Evolutionary conservation across 2,329 filamentous ascomycete genomes (phyloP).

Genomic region (Ophiocordyceps sinensis): DNA sequence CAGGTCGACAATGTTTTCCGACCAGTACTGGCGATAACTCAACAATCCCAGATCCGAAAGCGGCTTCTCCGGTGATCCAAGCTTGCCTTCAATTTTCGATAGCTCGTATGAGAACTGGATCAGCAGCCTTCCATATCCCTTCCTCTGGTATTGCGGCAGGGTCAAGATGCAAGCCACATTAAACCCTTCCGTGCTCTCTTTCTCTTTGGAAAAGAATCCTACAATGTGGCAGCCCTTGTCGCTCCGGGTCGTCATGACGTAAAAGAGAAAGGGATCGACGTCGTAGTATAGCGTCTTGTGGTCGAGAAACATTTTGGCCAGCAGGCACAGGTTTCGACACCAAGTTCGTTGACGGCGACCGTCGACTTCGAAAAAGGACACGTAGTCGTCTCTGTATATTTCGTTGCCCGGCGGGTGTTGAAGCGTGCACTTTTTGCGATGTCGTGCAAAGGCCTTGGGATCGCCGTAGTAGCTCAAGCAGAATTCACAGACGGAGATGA

Average conservation of each 20-base stretch:
- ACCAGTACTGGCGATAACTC: conserved; percentile 96
- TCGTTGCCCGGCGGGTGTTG: conserved; percentile 94
- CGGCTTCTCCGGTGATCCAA: conserved; percentile 93
- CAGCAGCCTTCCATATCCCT: conserved; percentile 81
- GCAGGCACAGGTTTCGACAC: conserved; percentile 87
- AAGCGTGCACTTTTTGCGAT: conserved; percentile 79
- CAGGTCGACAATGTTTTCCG: conserved; percentile 80
- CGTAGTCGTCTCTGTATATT: conserved; percentile 86
- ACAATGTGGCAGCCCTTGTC: conserved; percentile 88
- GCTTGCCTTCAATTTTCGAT: conserved; percentile 84
- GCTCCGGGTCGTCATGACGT: conserved; percentile 86
- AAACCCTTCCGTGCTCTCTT: conserved; percentile 91
- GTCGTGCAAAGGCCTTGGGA: conserved; percentile 66
- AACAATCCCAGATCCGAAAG: conserved; percentile 85
- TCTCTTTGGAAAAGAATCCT: conserved; percentile 99
- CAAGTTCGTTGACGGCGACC: conserved; percentile 87
- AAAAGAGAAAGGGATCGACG: conserved; percentile 97
- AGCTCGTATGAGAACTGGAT: conserved; percentile 98
- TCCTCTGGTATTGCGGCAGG: conserved; percentile 87
- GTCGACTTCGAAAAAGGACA: conserved; percentile 96
- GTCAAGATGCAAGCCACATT: conserved; percentile 98
- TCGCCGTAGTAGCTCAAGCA: conserved; percentile 85
- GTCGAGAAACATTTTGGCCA: conserved; percentile 93
- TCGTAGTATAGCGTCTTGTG: conserved; percentile 99
- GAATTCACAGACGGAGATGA: conserved; percentile 95